Evolutionary conservation across 768 basidiomycete species (phyloP), one percentile per base, ranked within the genome.

Genomic region (Amanita pseudoporphyria): DNA sequence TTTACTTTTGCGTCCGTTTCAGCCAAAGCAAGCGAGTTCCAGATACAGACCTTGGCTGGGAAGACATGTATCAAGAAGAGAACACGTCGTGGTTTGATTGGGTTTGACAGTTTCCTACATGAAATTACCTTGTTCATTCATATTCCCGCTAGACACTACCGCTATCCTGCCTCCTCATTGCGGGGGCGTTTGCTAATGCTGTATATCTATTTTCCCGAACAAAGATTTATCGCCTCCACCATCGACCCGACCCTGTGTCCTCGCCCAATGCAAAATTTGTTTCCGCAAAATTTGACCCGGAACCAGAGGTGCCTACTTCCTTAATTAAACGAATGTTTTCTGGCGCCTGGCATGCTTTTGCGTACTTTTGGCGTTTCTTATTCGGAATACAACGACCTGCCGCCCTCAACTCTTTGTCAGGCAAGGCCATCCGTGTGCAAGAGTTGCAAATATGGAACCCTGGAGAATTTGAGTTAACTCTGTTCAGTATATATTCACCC

Each of bases 361-460:
- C 76, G 21, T 70, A 71, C 33, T 78, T 73, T 14, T 80, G 80
- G 73, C 71, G 84, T 21, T 88, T 85, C 65, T 65, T 87, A 26
- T 64, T 87, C 14, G 81, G 82, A 37, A 64, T 85, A 60, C 72
- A 72, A 30, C 73, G 74, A 5, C 72, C 75, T 5, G 64, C 66
- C 19, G 58, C 58, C 14, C 47, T 55, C 3, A 60, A 68, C n/a
- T 62, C 66, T 22, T 64, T 64, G 22, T 67, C 70, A 16, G 67
- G 67, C 13, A 76, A 68, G 37, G 69, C 66, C 3, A 65, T 74
- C 24, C 71, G 72, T 39, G 76, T 90, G n/a, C 87, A 88, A 59
- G 81, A 87, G 60, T 65, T 92, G 45, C 80, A 86, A 45, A 73
- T 85, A 41, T 92, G 89, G 89, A 69, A 73, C 10, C 88, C 90